Conservation (phyloP, 805 yeast genomes). For the Ogataea trehalophila region DNA sequence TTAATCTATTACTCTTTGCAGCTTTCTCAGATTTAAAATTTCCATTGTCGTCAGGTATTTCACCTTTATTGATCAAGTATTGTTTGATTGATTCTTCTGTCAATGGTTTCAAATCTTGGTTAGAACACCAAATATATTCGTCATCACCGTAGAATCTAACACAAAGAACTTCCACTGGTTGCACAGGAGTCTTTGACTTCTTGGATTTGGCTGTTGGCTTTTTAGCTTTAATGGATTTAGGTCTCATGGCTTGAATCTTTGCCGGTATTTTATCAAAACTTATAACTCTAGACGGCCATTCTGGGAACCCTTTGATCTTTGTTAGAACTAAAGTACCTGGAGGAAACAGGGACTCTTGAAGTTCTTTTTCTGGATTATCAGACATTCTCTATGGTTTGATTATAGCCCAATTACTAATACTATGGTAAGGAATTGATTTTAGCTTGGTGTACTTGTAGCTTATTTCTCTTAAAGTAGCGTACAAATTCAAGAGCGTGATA, state of each 20-base stretch:
- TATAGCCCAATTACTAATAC: no score
- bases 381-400: no score
- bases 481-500: no score
- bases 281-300: slow-evolving; percentile 87
- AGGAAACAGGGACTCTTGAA: background rate
- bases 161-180: slow-evolving; percentile 33
- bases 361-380: no score
- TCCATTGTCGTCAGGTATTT: slow-evolving; percentile 32
- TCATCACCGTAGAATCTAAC: slow-evolving; percentile 72
- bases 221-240: slow-evolving; percentile 34
- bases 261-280: slow-evolving; percentile 57
- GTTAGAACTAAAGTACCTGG: slow-evolving; percentile 64
- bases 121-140: slow-evolving; percentile 63
- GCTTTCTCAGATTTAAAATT: slow-evolving; percentile 51
- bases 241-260: slow-evolving; percentile 44
- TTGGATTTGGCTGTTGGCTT: slow-evolving; percentile 10
- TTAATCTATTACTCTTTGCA: slow-evolving; percentile 22
- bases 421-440: no score
- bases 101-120: slow-evolving; percentile 46
- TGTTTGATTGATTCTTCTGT: slow-evolving; percentile 36
- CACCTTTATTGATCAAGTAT: slow-evolving; percentile 25
- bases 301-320: slow-evolving; percentile 80
- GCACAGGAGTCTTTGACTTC: slow-evolving; percentile 11
- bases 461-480: no score
- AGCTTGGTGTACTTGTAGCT: no score